Conservation (phyloP, 345 rosid species). For the Durio zibethinus region DNA sequence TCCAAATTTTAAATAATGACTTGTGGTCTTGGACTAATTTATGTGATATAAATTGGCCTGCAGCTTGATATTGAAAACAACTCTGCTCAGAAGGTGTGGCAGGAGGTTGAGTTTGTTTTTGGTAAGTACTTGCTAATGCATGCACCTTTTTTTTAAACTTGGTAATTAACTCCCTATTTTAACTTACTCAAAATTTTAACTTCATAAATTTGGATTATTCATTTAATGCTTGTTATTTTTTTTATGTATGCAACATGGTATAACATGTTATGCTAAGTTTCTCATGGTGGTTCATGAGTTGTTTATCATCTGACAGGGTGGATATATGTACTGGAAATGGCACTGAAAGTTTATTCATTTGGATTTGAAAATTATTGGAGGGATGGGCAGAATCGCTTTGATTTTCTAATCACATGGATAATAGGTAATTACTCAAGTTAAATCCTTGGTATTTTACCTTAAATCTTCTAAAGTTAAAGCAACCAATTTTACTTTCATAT, state of each 20-base stretch:
- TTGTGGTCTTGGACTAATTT: background rate
- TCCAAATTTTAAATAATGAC: background rate
- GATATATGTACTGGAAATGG: conserved; percentile 97
- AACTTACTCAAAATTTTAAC: background rate
- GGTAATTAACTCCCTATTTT: background rate
- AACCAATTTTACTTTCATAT: background rate
- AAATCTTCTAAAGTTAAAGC: background rate
- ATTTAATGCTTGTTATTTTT: background rate
- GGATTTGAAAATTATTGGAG: conserved; percentile 95
- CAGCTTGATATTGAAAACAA: conserved; percentile 94
- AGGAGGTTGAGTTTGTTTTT: conserved; percentile 75
- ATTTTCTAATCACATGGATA: conserved; percentile 83
- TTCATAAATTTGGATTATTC: conserved; percentile 1
- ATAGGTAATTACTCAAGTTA: conserved; percentile 53
- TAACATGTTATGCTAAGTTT: background rate
- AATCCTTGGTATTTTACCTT: background rate
- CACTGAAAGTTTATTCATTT: conserved; percentile 73
- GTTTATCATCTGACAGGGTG: conserved; percentile 58
- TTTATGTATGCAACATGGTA: background rate
- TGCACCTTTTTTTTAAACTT: background rate
- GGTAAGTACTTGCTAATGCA: conserved; percentile 50
- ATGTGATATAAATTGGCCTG: conserved; percentile 11
- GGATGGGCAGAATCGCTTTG: conserved; percentile 94
- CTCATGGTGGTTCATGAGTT: conserved; percentile 17
- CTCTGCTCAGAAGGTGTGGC: conserved; percentile 88